A percentile compares a stretch with the other conserved stretches of the same genome.
Conservation (phyloP, 331 rosid species). For the Cucumis variabilis region DNA sequence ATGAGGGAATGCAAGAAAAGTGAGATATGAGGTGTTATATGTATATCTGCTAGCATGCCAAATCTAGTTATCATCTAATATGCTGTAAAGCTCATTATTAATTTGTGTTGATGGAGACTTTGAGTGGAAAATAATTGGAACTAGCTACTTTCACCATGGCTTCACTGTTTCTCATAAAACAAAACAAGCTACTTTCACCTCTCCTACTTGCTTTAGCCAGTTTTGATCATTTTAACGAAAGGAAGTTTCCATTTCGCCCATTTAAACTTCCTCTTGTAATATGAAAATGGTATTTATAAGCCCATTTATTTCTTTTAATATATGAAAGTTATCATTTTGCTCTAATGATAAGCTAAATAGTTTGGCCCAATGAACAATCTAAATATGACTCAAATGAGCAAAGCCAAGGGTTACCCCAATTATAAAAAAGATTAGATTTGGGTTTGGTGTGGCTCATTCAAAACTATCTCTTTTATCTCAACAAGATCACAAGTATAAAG, state of each 20-base stretch:
- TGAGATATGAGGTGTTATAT: background rate
- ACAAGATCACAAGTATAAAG: too few species aligned
- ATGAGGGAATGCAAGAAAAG: background rate
- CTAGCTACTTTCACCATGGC: background rate
- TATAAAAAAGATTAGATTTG: too few species aligned
- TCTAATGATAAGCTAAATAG: too few species aligned
- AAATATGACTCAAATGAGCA: too few species aligned
- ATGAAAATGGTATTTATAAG: too few species aligned
- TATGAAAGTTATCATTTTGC: too few species aligned
- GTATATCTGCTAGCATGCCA: background rate
- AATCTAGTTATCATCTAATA: background rate
- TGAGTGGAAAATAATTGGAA: background rate
- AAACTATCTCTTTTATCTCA: too few species aligned
- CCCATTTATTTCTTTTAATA: too few species aligned
- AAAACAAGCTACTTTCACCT: background rate
- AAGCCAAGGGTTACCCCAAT: too few species aligned
- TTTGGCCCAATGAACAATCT: too few species aligned
- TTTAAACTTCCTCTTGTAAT: background rate
- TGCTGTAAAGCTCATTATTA: background rate
- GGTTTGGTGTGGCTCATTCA: too few species aligned
- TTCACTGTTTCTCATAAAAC: too few species aligned
- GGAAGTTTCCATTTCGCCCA: background rate
- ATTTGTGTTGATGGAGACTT: background rate
- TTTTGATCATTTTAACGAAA: background rate
- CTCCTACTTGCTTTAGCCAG: background rate